Evolutionary conservation across 2,329 filamentous ascomycete genomes (phyloP).

Genomic region (Nemania abortiva): DNA sequence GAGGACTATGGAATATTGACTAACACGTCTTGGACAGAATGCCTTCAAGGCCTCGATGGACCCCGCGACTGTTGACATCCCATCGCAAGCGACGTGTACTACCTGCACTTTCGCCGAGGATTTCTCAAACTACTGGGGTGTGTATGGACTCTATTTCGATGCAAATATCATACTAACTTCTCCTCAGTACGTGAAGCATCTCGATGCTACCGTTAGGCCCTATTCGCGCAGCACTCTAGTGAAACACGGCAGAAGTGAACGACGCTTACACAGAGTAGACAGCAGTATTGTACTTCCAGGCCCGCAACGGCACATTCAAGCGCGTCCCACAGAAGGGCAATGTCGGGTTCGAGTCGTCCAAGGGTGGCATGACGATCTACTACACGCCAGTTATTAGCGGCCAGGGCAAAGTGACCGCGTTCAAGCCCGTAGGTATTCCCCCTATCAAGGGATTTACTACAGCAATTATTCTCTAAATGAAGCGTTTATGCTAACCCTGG

Average conservation of each 20-base stretch:
- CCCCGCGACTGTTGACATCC: slow-evolving; percentile 46
- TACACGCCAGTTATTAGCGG: slow-evolving; percentile 51
- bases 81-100: slow-evolving; percentile 54
- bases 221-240: neutral
- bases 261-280: slow-evolving; percentile 45
- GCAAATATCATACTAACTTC: neutral
- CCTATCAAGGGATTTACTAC: neutral
- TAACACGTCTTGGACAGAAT: slow-evolving; percentile 39
- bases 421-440: slow-evolving; percentile 52
- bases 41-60: slow-evolving; percentile 51
- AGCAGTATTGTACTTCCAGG: slow-evolving; percentile 56
- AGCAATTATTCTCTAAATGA: neutral
- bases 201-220: neutral
- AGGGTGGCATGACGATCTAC: slow-evolving; percentile 58
- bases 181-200: slow-evolving; percentile 9
- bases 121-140: slow-evolving; percentile 56
- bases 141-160: neutral
- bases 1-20: neutral
- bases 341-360: slow-evolving; percentile 51
- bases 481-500: neutral
- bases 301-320: slow-evolving; percentile 54
- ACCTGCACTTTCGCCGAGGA: slow-evolving; percentile 59
- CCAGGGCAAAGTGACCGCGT: slow-evolving; percentile 53
- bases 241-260: neutral
- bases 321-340: slow-evolving; percentile 47